These are phyloP conservation scores for Blastobotrys malaysiensis DNA, from an alignment of 1,139 yeast species.

Conservation along the genomic window DNA sequence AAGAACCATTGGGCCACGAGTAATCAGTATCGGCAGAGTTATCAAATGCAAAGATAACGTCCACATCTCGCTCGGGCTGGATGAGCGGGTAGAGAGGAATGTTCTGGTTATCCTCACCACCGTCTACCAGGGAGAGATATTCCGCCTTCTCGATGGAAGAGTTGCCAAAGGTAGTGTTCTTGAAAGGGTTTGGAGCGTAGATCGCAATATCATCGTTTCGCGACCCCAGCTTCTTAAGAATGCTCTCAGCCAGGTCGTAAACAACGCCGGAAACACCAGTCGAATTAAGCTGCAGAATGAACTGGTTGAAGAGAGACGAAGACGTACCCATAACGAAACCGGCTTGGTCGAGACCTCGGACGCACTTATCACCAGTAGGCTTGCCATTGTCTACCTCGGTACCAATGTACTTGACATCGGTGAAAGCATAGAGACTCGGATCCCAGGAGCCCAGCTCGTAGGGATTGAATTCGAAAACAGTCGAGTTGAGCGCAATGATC, in stretches of 20 bases:
- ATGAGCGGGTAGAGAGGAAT: constrained; percentile 75
- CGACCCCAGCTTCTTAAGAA: constrained; percentile 27
- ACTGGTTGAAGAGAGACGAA: constrained; percentile 70
- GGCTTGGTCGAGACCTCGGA: constrained; percentile 69
- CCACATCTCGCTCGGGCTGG: constrained; percentile 64
- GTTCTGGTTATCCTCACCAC: constrained; percentile 81
- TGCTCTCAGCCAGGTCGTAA: constrained; percentile 37
- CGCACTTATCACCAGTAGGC: constrained; percentile 39
- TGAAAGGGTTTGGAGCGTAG: constrained; percentile 74
- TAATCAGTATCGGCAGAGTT: constrained; percentile 75
- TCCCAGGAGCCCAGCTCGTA: constrained; percentile 88
- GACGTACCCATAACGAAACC: constrained; percentile 77
- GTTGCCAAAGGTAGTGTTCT: constrained; percentile 29
- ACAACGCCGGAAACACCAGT: constrained; percentile 47
- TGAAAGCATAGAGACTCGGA: constrained; percentile 66
- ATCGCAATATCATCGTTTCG: constrained; percentile 60
- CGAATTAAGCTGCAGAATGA: constrained; percentile 53
- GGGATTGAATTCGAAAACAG: constrained; percentile 78
- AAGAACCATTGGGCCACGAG: constrained; percentile 54
- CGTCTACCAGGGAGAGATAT: constrained; percentile 68
- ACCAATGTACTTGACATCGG: constrained; percentile 69
- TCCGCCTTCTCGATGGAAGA: constrained; percentile 34
- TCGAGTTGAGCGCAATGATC: constrained; percentile 54
- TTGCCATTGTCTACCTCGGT: constrained; percentile 56
- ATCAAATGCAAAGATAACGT: constrained; percentile 76